Conservation (phyloP, 768 basidiomycete genomes). For the Rubroboletus satanas region DNA sequence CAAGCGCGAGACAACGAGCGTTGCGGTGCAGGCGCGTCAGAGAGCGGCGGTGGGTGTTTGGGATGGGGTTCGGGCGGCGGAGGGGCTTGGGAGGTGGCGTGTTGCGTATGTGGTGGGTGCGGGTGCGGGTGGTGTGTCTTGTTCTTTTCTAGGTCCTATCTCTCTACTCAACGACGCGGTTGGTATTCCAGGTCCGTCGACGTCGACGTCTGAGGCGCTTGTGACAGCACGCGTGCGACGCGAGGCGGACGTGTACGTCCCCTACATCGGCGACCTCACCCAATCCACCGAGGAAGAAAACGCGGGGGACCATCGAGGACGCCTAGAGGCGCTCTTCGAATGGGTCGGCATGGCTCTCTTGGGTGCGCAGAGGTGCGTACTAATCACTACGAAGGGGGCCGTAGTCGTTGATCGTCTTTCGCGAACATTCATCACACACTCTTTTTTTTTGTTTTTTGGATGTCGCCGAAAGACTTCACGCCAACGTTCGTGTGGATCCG, state of each 20-base stretch:
- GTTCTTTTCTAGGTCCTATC: neutral
- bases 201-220: neutral
- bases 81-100: conserved; percentile 40
- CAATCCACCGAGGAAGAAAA: conserved; percentile 27
- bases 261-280: conserved; percentile 31
- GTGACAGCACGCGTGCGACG: conserved; percentile 18
- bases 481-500: conserved; percentile 63
- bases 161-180: neutral
- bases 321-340: conserved; percentile 51
- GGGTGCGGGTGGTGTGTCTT: conserved; percentile 27
- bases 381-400: too few species aligned
- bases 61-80: conserved; percentile 42
- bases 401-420: neutral
- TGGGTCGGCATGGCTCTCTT: conserved; percentile 72
- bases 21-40: conserved; percentile 36
- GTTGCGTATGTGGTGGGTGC: conserved; percentile 33
- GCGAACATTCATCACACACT: neutral
- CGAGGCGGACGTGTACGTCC: conserved; percentile 39
- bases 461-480: conserved; percentile 37
- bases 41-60: conserved; percentile 42
- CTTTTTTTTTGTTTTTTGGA: neutral
- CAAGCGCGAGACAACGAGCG: conserved; percentile 36
- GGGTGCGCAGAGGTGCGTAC: conserved; percentile 49
- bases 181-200: neutral
- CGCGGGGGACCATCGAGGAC: conserved; percentile 49